Base-by-base conservation (phyloP, 2,329 filamentous ascomycete species). In the Fusarium tupiense region DNA sequence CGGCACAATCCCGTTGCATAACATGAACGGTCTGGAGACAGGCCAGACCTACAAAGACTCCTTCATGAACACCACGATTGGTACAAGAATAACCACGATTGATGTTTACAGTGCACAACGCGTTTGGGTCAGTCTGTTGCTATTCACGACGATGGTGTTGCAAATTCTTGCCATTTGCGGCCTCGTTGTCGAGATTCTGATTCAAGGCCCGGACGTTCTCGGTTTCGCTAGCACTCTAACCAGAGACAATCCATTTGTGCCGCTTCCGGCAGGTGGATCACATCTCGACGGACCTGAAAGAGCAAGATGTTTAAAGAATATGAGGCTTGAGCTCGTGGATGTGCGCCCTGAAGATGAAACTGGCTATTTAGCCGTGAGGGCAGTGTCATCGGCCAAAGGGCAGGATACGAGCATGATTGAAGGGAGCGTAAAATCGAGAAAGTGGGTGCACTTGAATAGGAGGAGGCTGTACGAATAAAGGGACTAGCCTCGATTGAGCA, bases 401-500 rank as follows among this genome's bases (percentile, higher is more conserved):
- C 22, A 33, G 33, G 41, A 52, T 17, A 11, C 57, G 26, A 35
- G 24, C 33, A n/a, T 46, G 29, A 46, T 46, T 37, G 56, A 37
- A 59, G 56, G 41, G 33, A 52, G 24, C 41, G 33, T 59, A 35
- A 59, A 50, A n/a, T 59, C 54, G 12, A 46, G 38, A 57, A 44
- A 46, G 38, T 57, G 54, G 54, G 54, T 57, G 38, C 54, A 46
- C 29, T 46, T 57, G 38, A 46, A 57, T 24, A 57, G 38, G 54
- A 44, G 54, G 38, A 57, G 54, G 54, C 54, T 57, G 38, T 57
- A 57, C 54, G 29, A 33, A 33, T 57, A 46, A 33, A 46, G 31
- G 16, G 24, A 31, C 54, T 46, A 33, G 38, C 29, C 26, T 46
- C 31, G 31, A 49, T 59, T 3, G 16, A 59, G n/a, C 9, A 59